Conservation (phyloP, 352 stramenopile genomes). For the Aphanomyces invadans region DNA sequence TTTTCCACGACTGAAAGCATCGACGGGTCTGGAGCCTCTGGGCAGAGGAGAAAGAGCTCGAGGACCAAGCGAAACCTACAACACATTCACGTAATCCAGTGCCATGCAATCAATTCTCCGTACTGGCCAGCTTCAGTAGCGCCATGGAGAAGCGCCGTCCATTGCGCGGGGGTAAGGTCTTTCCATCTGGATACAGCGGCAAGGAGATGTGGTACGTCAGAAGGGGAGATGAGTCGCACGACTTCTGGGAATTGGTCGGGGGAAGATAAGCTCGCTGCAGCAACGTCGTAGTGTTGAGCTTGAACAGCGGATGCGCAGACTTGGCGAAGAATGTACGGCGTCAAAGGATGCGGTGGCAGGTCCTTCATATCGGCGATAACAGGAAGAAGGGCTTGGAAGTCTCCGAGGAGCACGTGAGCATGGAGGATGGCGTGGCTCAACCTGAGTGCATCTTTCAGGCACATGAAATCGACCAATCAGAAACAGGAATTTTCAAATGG, state of each 20-base stretch:
- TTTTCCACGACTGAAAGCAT: background rate
- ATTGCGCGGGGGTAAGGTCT: background rate
- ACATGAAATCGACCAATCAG: background rate
- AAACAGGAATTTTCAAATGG: background rate
- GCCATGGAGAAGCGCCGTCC: background rate
- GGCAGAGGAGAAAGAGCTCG: background rate
- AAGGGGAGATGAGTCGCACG: background rate
- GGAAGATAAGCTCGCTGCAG: background rate
- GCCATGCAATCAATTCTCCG: background rate
- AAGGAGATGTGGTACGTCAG: background rate
- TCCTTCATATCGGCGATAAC: background rate
- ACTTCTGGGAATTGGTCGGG: background rate
- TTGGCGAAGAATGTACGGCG: background rate
- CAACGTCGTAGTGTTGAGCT: constrained; percentile 1
- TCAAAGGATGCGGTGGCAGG: background rate
- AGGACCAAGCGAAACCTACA: background rate
- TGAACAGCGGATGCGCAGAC: background rate
- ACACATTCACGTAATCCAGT: background rate
- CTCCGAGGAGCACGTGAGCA: background rate
- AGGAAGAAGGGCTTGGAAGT: background rate
- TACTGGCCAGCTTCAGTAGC: background rate
- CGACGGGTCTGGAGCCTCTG: background rate
- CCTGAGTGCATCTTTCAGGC: background rate
- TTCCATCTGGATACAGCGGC: background rate
- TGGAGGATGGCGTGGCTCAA: background rate